Percentiles rank a stretch among this genome's conserved stretches.
Conservation (phyloP, 2,329 filamentous ascomycete genomes). For the Chrysoporthe deuterocubensis region DNA sequence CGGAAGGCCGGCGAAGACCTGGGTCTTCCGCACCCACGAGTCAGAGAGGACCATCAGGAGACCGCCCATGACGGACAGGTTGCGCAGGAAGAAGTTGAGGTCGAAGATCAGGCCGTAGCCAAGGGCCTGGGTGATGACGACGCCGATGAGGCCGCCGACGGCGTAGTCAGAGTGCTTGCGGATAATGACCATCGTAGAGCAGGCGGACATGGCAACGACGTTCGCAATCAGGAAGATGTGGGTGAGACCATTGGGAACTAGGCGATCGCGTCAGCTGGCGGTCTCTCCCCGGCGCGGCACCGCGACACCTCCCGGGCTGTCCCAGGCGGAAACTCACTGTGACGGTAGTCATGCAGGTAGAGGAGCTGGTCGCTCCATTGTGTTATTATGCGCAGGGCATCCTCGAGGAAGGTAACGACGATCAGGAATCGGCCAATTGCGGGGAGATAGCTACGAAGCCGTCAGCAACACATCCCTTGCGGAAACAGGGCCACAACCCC, state of each 20-base stretch:
- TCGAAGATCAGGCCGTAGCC: slow-evolving; percentile 99
- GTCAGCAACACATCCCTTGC: slow-evolving; percentile 32
- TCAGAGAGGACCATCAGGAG: slow-evolving; percentile 98
- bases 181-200: slow-evolving; percentile 84
- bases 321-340: slow-evolving; percentile 69
- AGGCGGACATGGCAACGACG: slow-evolving; percentile 82
- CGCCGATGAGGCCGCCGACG: slow-evolving; percentile 84
- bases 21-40: slow-evolving; percentile 96
- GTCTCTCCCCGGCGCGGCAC: not conserved
- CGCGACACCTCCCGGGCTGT: not conserved
- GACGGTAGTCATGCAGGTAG: slow-evolving; percentile 89
- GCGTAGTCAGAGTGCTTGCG: slow-evolving; percentile 94
- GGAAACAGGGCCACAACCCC: not conserved
- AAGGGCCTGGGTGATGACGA: slow-evolving; percentile 90
- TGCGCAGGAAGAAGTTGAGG: slow-evolving; percentile 99
- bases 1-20: slow-evolving; percentile 92
- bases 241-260: slow-evolving; percentile 86
- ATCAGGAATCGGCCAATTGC: slow-evolving; percentile 97
- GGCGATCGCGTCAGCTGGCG: slow-evolving; percentile 14
- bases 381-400: slow-evolving; percentile 92
- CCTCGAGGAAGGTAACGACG: slow-evolving; percentile 97
- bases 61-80: slow-evolving; percentile 95
- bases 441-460: slow-evolving; percentile 76
- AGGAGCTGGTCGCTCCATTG: slow-evolving; percentile 96
- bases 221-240: slow-evolving; percentile 93